phyloP scores from a whole-genome alignment of 1,284 basidiomycete species.

The Bjerkandera adusta region DNA sequence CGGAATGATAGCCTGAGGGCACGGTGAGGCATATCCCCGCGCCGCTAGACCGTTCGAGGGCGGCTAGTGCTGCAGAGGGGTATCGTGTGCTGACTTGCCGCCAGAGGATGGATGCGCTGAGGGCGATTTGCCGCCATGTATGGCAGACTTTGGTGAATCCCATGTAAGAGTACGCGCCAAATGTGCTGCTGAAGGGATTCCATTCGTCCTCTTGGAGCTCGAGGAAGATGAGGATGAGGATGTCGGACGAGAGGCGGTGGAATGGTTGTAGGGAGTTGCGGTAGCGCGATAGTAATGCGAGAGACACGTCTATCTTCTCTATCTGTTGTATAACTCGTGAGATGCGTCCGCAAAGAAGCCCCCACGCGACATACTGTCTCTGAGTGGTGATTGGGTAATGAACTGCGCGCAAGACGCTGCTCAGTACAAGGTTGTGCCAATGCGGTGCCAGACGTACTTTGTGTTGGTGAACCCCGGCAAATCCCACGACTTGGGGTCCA shows the following conservation, averaged over 20 bases:
- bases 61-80: conserved; percentile 25
- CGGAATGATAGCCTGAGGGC: conserved; percentile 16
- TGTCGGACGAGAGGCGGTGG: conserved; percentile 26
- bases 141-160: conserved; percentile 29
- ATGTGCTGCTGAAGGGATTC: conserved; percentile 20
- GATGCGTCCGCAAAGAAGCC: not conserved
- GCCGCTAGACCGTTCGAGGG: conserved; percentile 27
- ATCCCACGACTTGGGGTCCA: conserved; percentile 27
- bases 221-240: conserved; percentile 28
- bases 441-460: conserved; percentile 19
- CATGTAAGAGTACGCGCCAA: conserved; percentile 27
- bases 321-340: conserved; percentile 18
- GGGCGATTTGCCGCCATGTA: conserved; percentile 26
- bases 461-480: conserved; percentile 27
- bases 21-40: conserved; percentile 28
- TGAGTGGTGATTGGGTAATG: not conserved
- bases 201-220: conserved; percentile 21
- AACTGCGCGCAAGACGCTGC: not conserved
- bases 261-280: conserved; percentile 30
- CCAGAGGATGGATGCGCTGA: conserved; percentile 27
- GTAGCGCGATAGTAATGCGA: conserved; percentile 29
- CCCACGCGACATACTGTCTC: conserved; percentile 13
- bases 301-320: conserved; percentile 24
- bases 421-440: not conserved
- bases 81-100: conserved; percentile 29